Evolutionary conservation across 225 moss, liverwort and hornwort species (phyloP).

Genomic region (Polytrichum formosum): DNA sequence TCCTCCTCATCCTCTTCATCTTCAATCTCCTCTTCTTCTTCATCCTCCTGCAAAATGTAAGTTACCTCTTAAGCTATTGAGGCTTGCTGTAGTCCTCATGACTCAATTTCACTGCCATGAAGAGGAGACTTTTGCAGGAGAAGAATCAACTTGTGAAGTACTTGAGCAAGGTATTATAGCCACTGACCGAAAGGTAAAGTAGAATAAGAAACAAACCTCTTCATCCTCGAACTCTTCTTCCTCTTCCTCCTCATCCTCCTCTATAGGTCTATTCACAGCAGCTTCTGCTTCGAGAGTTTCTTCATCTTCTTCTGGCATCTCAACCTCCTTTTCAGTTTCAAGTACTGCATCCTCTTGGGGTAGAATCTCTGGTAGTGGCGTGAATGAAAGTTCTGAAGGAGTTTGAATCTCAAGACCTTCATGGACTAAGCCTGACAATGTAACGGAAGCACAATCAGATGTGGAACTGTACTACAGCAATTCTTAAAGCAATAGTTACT

Average conservation of each 20-base stretch:
- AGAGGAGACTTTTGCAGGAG: neutral
- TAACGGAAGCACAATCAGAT: neutral
- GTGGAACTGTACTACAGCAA: too few relatives aligned
- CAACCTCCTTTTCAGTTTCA: conserved; percentile 22
- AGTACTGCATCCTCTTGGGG: conserved; percentile 25
- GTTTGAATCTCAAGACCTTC: conserved; percentile 39
- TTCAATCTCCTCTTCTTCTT: conserved; percentile 41
- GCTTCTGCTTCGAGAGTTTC: conserved; percentile 33
- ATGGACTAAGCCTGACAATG: neutral
- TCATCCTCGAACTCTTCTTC: conserved; percentile 56
- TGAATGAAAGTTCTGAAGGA: conserved; percentile 50
- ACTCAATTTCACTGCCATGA: neutral
- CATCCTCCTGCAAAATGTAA: conserved; percentile 38
- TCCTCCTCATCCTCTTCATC: conserved; percentile 54
- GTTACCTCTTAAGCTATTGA: conserved; percentile 4
- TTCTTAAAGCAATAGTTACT: too few relatives aligned
- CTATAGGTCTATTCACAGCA: conserved; percentile 37
- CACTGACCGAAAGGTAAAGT: neutral
- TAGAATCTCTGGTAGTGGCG: conserved; percentile 33
- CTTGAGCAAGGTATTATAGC: neutral
- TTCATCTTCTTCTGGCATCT: conserved; percentile 35
- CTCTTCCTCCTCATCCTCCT: conserved; percentile 42
- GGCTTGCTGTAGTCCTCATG: too few relatives aligned
- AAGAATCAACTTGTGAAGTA: neutral
- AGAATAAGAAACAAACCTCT: conserved; percentile 30